Evolutionary conservation across 768 basidiomycete species (phyloP), one percentile per base, ranked within the genome.

Genomic region (Phaffia australis): DNA sequence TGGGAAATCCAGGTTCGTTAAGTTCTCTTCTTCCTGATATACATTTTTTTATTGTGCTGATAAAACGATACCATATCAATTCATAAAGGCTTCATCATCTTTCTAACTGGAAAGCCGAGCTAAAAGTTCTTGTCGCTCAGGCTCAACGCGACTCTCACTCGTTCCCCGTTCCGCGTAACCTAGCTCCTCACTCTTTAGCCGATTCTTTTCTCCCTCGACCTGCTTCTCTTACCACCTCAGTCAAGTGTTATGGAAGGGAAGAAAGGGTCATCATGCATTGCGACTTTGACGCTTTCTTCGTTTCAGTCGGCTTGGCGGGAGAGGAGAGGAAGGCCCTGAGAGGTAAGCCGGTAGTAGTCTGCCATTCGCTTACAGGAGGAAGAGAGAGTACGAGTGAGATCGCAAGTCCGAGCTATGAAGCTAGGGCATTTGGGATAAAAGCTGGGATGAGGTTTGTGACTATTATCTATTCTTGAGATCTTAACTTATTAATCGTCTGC

Each of bases 211-310:
- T 48, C 47, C 14, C 47, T 27, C 16, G 35, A 9, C 30, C 55
- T 5, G 11, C 55, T 23, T 18, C 63, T 7, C 21, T 49, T 18
- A 29, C 21, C 29, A n/a, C 54, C 23, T 25, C 32, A n/a, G 46
- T 14, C 30, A 32, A 55, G 81, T 69, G 81, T 80, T 72, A 85
- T 85, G 70, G 81, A 79, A 54, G 85, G 32, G 65, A 62, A 15
- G 21, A 84, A 80, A 71, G 82, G 56, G 81, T 80, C 51, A 87
- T 90, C 72, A 88, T 92, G 87, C 89, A 92, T 72, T 89, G 87
- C 71, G 89, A 92, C 75, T 97, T 98, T 70, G 95, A 99, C 73
- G 90, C 86, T 70, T 98, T 97, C 80, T 99, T 99, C 73, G 93
- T 97, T 15, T 85, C 88, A 1, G 94, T 86, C n/a, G 89, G 91